A percentile compares a stretch with the other conserved stretches of the same genome.
phyloP scores from a whole-genome alignment of 1,139 yeast genomes.

The Yamadazyma sp. region DNA sequence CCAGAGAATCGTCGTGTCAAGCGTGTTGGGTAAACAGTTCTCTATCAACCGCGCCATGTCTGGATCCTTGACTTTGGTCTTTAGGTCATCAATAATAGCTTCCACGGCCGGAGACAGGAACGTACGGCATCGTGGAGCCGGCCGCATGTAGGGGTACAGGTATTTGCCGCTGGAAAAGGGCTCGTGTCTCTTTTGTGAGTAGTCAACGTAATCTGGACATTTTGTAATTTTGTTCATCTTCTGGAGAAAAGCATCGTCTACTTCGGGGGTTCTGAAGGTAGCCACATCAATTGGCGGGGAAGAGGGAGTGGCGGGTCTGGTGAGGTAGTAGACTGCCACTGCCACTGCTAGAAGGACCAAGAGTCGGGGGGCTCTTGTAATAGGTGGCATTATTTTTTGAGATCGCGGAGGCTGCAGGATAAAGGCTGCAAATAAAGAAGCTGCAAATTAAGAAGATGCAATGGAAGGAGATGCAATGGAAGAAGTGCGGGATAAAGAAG shows the following conservation, averaged over 20 bases:
- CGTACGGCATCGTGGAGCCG: constrained; percentile 69
- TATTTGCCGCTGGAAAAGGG: constrained; percentile 52
- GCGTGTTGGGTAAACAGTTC: constrained; percentile 82
- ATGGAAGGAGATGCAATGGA: too few relatives aligned
- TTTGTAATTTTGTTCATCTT: constrained; percentile 20
- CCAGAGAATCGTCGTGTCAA: constrained; percentile 86
- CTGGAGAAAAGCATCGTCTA: constrained; percentile 12
- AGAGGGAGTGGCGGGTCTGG: not conserved
- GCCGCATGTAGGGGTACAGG: constrained; percentile 72
- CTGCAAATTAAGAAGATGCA: too few relatives aligned
- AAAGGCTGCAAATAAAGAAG: not conserved
- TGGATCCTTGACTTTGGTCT: constrained; percentile 47
- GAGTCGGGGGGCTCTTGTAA: too few relatives aligned
- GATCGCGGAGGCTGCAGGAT: too few relatives aligned
- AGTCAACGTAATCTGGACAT: constrained; percentile 45
- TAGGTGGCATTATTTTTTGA: too few relatives aligned
- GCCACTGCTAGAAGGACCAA: too few relatives aligned
- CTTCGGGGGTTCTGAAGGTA: too few relatives aligned
- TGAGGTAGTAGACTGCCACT: not conserved
- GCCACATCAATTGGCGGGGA: too few relatives aligned
- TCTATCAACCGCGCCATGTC: constrained; percentile 78
- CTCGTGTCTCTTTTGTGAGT: constrained; percentile 42
- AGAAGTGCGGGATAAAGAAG: too few relatives aligned
- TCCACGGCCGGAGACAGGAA: constrained; percentile 67
- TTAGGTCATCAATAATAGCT: constrained; percentile 54